Evolutionary conservation across 441 rosid genomes (phyloP), one percentile per base, ranked within the genome.

Genomic region (Jatropha multifida): DNA sequence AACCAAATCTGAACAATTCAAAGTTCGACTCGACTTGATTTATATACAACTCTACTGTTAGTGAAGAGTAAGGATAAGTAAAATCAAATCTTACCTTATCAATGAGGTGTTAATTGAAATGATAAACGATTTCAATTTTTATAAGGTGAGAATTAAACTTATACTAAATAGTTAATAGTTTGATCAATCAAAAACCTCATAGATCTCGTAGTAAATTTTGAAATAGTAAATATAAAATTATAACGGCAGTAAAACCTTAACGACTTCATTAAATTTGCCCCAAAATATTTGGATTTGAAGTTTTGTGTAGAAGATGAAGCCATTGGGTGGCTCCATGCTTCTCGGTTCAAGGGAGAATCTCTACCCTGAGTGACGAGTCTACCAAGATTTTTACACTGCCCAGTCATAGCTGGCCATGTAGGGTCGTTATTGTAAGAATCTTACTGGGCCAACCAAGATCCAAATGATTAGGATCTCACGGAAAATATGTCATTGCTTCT

Each of bases 391-490:
- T 58, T 58, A 13, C 14, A 46, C 51, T 46, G 51, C 51, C 51
- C 51, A 46, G 12, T 52, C 56, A 52, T 52, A 38, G 63, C 0
- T 10, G 44, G 23, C 23, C 23, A 23, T 23, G 11, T 44, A 65
- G 68, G 63, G 74, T 42, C 69, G 58, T 56, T 12, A 54, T 27
- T 49, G 40, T 48, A 9, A 55, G 77, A 74, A 81, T 75, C 80
- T 66, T 42, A 38, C 18, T 69, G 82, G 82, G 77, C 81, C 82
- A 48, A 54, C 18, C n/a, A 15, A 17, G 15, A 67, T 77, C 75
- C 73, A 55, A 77, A 72, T 80, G 32, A 82, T 55, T 64, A 59
- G 51, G 61, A 65, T 73, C 62, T 46, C 32, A 37, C 23, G 38
- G 26, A 17, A 52, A 7, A 56, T n/a, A 23, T 23, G 23, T 23